A percentile compares a stretch with the other conserved stretches of the same genome.
Conservation (phyloP, 2,329 filamentous ascomycete genomes). For the Mollisiaceae sp. region DNA sequence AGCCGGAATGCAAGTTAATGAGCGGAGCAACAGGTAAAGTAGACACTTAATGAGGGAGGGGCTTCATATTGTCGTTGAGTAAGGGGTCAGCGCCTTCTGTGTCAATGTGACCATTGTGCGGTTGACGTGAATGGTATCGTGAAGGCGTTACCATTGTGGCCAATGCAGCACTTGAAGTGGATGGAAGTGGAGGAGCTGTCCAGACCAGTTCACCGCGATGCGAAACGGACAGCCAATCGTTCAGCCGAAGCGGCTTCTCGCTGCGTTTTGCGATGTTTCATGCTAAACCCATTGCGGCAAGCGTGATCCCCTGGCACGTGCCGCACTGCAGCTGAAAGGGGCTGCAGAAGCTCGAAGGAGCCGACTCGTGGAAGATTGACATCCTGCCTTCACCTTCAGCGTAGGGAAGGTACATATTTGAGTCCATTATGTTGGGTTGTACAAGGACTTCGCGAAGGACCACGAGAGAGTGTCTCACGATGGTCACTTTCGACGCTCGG, state of each 20-base stretch:
- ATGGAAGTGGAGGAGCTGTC: slow-evolving; percentile 4
- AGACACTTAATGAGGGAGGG: not conserved
- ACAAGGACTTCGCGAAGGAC: not conserved
- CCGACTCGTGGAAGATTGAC: not conserved
- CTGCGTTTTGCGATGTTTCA: slow-evolving; percentile 12
- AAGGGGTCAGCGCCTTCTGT: slow-evolving; percentile 10
- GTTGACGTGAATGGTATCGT: slow-evolving; percentile 9
- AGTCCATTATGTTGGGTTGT: not conserved
- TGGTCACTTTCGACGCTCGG: not conserved
- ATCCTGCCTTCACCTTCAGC: not conserved
- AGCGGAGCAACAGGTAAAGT: slow-evolving; percentile 5
- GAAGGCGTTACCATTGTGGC: slow-evolving; percentile 11
- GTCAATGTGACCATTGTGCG: not conserved
- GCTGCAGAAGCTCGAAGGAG: not conserved
- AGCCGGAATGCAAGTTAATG: slow-evolving; percentile 3
- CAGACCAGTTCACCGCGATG: not conserved
- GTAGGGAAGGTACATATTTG: not conserved
- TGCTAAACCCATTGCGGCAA: not conserved
- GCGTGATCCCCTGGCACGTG: not conserved
- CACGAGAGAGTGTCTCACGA: not conserved
- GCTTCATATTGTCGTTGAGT: not conserved
- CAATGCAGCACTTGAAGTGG: slow-evolving; percentile 4
- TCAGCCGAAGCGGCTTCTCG: not conserved
- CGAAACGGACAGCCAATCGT: slow-evolving; percentile 13
- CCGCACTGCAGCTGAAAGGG: not conserved